Evolutionary conservation across 2,329 filamentous ascomycete genomes (phyloP), one percentile per base, ranked within the genome.

Genomic region (Monilinia polystroma): DNA sequence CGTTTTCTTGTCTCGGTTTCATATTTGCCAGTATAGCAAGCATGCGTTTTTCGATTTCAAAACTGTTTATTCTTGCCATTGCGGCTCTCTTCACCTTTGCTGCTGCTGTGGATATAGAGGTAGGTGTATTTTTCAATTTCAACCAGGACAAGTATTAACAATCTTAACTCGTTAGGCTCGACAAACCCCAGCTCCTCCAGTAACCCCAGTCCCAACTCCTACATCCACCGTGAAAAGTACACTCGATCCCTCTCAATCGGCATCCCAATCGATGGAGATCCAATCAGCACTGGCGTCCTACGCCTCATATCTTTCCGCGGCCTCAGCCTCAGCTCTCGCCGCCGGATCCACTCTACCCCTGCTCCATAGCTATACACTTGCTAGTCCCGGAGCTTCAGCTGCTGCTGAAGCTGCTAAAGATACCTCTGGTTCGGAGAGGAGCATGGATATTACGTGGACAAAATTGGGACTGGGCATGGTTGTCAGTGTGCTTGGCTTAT

Each of bases 211-310:
- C n/a, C 29, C 29, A 35, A 51, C 11, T 12, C 45, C 45, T 14
- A 60, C 45, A 41, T 43, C 47, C 20, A 52, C n/a, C 29, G 6
- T n/a, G 32, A 51, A 26, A 12, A 62, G 29, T 26, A 51, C 43
- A 16, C 45, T 60, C 8, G 16, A 62, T 38, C 29, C 47, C 16
- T 51, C 58, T 7, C 58, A 52, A 62, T 51, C 58, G 10, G 45
- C 58, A 26, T 62, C 32, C 6, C 20, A 26, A 8, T 62, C 47
- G 38, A 26, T 60, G 32, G 45, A n/a, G 35, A 38, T 62, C 1
- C 58, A 62, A 26, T 23, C n/a, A 1, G 32, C 45, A 20, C 58
- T 62, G 4, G 45, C 32, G 3, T 62, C 58, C 4, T 38, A 62
- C 32, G 58, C 45, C 12, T 62, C 45, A 2, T 62, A 20, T 51